These are phyloP conservation scores for Picea engelmannii DNA, from an alignment of 83 land plant genomes.

Conservation along the genomic window DNA sequence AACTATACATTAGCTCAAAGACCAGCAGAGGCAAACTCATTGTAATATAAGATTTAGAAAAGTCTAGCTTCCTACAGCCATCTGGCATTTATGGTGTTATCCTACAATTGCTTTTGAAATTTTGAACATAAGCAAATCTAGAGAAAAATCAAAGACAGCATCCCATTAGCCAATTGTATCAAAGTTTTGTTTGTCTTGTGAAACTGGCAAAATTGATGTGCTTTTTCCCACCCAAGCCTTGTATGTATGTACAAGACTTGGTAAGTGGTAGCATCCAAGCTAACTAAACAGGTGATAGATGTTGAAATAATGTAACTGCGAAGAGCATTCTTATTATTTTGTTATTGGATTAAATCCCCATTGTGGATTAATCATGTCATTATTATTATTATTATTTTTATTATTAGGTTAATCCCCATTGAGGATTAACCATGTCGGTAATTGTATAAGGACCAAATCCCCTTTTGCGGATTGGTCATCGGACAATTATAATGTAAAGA, in stretches of 20 bases:
- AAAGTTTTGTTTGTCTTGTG: neutral
- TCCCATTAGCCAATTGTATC: neutral
- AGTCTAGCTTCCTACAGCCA: neutral
- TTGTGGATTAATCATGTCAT: no score
- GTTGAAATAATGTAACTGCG: no score
- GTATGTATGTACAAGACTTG: neutral
- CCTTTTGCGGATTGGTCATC: no score
- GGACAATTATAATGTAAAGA: no score
- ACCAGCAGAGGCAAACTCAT: neutral
- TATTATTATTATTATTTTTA: no score
- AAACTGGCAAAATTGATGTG: neutral
- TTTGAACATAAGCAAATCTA: neutral
- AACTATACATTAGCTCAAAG: neutral
- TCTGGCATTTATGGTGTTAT: neutral
- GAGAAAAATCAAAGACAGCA: neutral
- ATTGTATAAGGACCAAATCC: no score
- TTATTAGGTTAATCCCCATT: no score
- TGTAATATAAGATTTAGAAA: neutral
- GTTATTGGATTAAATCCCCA: no score
- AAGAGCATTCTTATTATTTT: no score
- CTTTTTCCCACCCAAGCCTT: no score
- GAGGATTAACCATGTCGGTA: no score
- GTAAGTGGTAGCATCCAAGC: neutral
- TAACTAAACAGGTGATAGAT: neutral
- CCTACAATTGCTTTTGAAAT: neutral